phyloP scores from a whole-genome alignment of 163 green algal genomes.

The Smithsoniella earleae region DNA sequence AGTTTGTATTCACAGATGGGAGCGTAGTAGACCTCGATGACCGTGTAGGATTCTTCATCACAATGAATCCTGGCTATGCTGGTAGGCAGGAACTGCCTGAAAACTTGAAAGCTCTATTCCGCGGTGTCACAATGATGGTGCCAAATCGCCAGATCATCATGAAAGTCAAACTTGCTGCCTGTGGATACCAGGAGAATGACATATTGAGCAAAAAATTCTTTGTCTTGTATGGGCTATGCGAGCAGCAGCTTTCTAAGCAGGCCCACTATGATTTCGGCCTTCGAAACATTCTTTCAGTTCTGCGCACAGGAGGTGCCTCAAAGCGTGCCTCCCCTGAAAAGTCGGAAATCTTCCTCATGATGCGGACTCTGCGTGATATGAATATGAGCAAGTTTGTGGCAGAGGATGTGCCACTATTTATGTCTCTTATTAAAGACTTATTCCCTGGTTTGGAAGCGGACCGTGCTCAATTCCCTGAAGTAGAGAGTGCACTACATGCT shows the following conservation, averaged over 20 bases:
- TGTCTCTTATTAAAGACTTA: conserved; percentile 86
- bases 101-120: conserved; percentile 94
- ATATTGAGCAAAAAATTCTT: conserved; percentile 90
- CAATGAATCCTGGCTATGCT: conserved; percentile 82
- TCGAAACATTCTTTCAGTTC: conserved; percentile 88
- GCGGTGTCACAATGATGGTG: conserved; percentile 95
- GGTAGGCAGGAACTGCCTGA: conserved; percentile 89
- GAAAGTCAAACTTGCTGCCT: conserved; percentile 90
- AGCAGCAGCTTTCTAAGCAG: conserved; percentile 92
- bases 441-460: conserved; percentile 83
- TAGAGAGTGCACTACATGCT: conserved; percentile 68
- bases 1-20: conserved; percentile 88
- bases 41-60: conserved; percentile 94
- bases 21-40: conserved; percentile 70
- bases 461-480: conserved; percentile 57
- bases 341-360: conserved; percentile 70
- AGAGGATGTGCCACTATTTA: conserved; percentile 91
- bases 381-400: conserved; percentile 96
- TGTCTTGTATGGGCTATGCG: conserved; percentile 86
- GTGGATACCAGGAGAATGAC: conserved; percentile 87
- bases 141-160: conserved; percentile 96
- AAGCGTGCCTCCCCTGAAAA: conserved; percentile 80
- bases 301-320: conserved; percentile 76
- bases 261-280: conserved; percentile 93
- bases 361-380: conserved; percentile 91